Evolutionary conservation across 148 eudicot species (phyloP).

Genomic region (Vaccinium macrocarpon): DNA sequence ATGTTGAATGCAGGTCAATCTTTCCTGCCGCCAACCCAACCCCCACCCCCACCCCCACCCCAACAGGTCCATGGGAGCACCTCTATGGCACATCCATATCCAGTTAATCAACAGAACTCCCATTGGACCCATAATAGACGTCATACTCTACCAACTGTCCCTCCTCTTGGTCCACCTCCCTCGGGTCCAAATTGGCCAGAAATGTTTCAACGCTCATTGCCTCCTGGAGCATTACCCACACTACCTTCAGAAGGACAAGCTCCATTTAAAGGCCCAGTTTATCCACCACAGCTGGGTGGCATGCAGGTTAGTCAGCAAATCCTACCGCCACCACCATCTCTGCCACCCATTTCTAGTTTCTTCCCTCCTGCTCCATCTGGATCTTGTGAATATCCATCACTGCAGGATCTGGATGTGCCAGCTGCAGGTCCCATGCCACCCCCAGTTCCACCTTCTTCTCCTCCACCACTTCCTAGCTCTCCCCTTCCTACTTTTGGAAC

Average conservation of each 20-base stretch:
- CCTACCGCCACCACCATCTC: slow-evolving; percentile 39
- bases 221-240: slow-evolving; percentile 19
- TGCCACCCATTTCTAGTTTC: slow-evolving; percentile 34
- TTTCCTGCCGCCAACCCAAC: slow-evolving; percentile 37
- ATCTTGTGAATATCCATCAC: slow-evolving; percentile 22
- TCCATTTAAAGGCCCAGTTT: slow-evolving; percentile 26
- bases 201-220: slow-evolving; percentile 20
- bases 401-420: slow-evolving; percentile 19
- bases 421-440: slow-evolving; percentile 32
- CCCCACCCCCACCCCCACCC: slow-evolving; percentile 29
- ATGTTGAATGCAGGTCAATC: slow-evolving; percentile 30
- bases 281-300: slow-evolving; percentile 21
- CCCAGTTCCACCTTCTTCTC: slow-evolving; percentile 36
- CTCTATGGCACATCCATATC: slow-evolving; percentile 33
- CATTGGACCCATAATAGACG: slow-evolving; percentile 41
- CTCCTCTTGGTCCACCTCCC: slow-evolving; percentile 18
- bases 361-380: slow-evolving; percentile 29
- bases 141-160: slow-evolving; percentile 31
- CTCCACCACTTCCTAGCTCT: slow-evolving; percentile 33
- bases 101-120: slow-evolving; percentile 29
- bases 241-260: slow-evolving; percentile 31
- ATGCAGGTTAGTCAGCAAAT: slow-evolving; percentile 32
- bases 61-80: slow-evolving; percentile 28
- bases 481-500: slow-evolving; percentile 7
- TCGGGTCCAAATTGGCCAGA: slow-evolving; percentile 13